These are phyloP conservation scores for Cyberlindnera bimundalis DNA, from an alignment of 805 yeast genomes.

Conservation along the genomic window DNA sequence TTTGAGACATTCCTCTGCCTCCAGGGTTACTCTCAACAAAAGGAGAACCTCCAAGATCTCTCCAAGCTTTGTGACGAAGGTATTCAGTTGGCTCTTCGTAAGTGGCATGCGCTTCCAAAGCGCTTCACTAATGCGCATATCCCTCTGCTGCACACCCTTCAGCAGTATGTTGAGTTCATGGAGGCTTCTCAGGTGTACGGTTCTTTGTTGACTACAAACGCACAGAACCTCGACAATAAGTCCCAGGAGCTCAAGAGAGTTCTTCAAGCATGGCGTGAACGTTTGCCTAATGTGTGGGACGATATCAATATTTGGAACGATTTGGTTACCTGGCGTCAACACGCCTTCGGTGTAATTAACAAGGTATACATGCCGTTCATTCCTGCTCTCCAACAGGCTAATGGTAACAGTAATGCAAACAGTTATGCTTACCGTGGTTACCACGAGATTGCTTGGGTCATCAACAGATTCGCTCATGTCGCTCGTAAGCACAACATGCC, in stretches of 20 bases:
- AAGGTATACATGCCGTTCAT: constrained; percentile 90
- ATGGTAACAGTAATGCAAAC: constrained; percentile 67
- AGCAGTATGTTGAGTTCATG: constrained; percentile 94
- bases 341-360: constrained; percentile 94
- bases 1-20: constrained; percentile 91
- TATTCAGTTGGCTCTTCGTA: constrained; percentile 83
- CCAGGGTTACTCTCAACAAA: constrained; percentile 90
- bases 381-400: constrained; percentile 73
- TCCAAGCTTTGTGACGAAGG: constrained; percentile 93
- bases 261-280: constrained; percentile 95
- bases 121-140: constrained; percentile 79
- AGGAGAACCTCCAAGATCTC: constrained; percentile 80
- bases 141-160: constrained; percentile 89
- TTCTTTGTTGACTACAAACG: constrained; percentile 82
- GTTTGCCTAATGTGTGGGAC: constrained; percentile 95
- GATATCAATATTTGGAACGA: constrained; percentile 98
- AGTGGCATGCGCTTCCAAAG: constrained; percentile 87
- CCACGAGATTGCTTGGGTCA: constrained; percentile 99
- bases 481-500: constrained; percentile 97
- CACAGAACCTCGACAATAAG: constrained; percentile 86
- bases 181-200: constrained; percentile 95
- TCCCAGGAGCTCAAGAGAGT: constrained; percentile 94
- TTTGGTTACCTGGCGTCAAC: constrained; percentile 97
- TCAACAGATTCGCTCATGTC: constrained; percentile 96
- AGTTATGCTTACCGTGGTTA: constrained; percentile 97